Evolutionary conservation across 257 asterid species (phyloP).

Genomic region (Linaria vulgaris): DNA sequence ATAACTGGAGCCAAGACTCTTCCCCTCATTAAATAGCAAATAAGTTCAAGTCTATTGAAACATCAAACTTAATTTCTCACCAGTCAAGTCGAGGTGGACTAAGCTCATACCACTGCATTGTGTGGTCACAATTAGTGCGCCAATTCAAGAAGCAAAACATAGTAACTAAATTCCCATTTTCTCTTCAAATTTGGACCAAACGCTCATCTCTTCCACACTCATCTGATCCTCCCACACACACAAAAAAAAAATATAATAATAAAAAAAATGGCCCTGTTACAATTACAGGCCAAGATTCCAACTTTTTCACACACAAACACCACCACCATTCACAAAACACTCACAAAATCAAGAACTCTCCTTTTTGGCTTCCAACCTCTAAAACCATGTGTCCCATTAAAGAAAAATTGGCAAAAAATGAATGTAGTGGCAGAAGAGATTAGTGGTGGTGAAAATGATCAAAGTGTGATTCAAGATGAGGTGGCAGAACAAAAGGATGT

Average conservation of each 20-base stretch:
- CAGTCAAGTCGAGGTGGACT: no score
- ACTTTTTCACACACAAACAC: slow-evolving; percentile 26
- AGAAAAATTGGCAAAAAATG: slow-evolving; percentile 24
- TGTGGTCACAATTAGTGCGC: slow-evolving; percentile 29
- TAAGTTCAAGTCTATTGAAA: no score
- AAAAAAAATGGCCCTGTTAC: slow-evolving; percentile 34
- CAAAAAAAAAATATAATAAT: no score
- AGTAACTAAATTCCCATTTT: slow-evolving; percentile 11
- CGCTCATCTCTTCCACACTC: neutral
- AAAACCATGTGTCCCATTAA: slow-evolving; percentile 20
- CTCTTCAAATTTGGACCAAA: slow-evolving; percentile 2
- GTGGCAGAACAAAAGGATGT: slow-evolving; percentile 32
- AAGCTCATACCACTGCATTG: neutral
- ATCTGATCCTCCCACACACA: slow-evolving; percentile 8
- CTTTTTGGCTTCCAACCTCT: slow-evolving; percentile 12
- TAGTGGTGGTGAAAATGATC: no score
- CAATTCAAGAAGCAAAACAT: slow-evolving; percentile 12
- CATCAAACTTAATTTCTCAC: no score
- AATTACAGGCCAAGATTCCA: slow-evolving; percentile 20
- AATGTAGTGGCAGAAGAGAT: slow-evolving; percentile 38
- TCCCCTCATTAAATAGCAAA: no score
- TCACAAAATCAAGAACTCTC: slow-evolving; percentile 23
- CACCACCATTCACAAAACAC: slow-evolving; percentile 14
- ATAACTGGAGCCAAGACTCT: no score
- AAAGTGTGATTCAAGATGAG: slow-evolving; percentile 48